Base-by-base conservation (phyloP, 768 basidiomycete species). In the Kwoniella dejecticola region DNA sequence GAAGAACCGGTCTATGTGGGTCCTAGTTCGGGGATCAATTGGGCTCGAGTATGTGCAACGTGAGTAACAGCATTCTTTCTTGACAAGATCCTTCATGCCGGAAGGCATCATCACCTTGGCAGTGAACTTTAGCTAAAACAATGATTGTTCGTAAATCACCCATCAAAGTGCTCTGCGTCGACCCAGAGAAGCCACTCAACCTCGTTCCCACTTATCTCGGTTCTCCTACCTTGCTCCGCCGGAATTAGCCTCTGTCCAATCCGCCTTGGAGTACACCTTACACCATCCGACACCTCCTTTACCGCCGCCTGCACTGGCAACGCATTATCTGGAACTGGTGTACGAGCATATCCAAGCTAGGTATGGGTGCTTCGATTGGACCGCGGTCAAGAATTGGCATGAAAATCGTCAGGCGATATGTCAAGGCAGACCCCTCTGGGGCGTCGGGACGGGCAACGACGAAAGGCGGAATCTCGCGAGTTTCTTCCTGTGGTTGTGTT, bases 21-120 rank as follows among this genome's bases (percentile, higher is more conserved):
- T 19, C 66, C 64, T 17, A 71, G 70, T 47, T 71, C 70, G 17
- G 70, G 70, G 3, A 58, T 71, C 54, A 71, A 68, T 44, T 71
- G 70, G 70, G 70, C 70, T 12, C 66, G 70, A 52, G 67, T 71
- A 4, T 71, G 70, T 52, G 64, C 70, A 4, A 68, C 70, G 70
- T 71, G 38, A 64, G 70, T 68, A 8, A 6, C 38, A 30, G n/a
- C n/a, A n/a, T n/a, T n/a, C n/a, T n/a, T n/a, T n/a, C n/a, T n/a
- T n/a, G 19, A 23, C 26, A 29, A 36, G 8, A 23, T 12, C 5
- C 5, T 30, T 10, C 26, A 24, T 2, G 38, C 38, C 27, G 33
- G 23, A 11, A 33, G 50, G n/a, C n/a, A n/a, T n/a, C n/a, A 7
- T 36, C 33, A 36, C 33, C 33, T 7, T 7, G 7, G 33, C 7